A percentile compares a stretch with the other conserved stretches of the same genome.
Evolutionary conservation across 768 basidiomycete genomes (phyloP).

Genomic region (Heimioporus sp.): DNA sequence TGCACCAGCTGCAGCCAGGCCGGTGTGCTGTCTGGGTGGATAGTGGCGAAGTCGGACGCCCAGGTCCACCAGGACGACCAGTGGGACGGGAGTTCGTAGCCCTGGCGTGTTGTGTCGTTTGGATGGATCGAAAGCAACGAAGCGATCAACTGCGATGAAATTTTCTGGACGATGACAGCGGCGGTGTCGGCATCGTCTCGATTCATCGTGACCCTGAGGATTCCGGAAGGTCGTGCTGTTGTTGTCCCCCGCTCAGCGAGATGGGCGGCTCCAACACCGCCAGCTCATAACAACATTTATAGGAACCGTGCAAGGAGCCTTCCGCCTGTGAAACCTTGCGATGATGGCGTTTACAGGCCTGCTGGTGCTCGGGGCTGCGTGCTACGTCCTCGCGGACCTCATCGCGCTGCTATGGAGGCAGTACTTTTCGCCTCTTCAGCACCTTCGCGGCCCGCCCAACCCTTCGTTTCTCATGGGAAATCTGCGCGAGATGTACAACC

Average conservation of each 20-base stretch:
- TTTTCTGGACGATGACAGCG: conserved; percentile 11
- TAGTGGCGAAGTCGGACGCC: conserved; percentile 16
- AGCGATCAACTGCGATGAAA: conserved; percentile 23
- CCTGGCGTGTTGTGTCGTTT: conserved; percentile 38
- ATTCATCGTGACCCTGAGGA: conserved; percentile 1
- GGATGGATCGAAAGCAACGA: conserved; percentile 47
- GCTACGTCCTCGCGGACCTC: conserved; percentile 35
- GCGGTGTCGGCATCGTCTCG: conserved; percentile 1
- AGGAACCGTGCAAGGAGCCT: not conserved
- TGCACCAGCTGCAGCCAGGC: conserved; percentile 25
- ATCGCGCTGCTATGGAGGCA: conserved; percentile 44
- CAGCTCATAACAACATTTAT: not conserved
- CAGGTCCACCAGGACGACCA: conserved; percentile 41
- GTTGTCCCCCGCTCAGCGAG: not conserved
- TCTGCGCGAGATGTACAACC: conserved; percentile 51
- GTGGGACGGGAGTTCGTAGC: conserved; percentile 15
- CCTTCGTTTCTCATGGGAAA: conserved; percentile 52
- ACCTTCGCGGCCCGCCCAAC: conserved; percentile 45
- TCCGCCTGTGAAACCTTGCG: not conserved
- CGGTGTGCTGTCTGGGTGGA: conserved; percentile 15
- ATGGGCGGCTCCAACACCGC: not conserved
- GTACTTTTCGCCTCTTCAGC: conserved; percentile 45
- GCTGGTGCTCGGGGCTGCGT: conserved; percentile 7
- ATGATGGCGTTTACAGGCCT: conserved; percentile 3
- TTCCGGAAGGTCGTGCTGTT: too few relatives aligned